Evolutionary conservation across 768 basidiomycete species (phyloP).

Genomic region (Paxillus ammoniavirescens): DNA sequence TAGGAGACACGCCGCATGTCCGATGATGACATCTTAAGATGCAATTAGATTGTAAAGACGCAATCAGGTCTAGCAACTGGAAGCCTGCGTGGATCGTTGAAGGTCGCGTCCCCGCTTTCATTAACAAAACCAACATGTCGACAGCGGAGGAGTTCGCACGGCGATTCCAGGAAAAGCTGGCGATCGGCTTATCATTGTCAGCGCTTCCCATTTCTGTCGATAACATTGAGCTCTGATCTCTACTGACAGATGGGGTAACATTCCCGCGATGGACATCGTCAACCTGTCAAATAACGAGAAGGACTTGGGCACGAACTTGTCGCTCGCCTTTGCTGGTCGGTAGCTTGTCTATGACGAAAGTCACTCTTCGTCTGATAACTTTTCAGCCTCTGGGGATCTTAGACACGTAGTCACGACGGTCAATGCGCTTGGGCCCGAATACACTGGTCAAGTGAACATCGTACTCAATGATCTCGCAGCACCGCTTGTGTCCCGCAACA

Average conservation of each 20-base stretch:
- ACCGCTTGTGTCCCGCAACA: slow-evolving; percentile 36
- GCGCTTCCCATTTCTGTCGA: background rate
- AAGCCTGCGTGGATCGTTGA: slow-evolving; percentile 22
- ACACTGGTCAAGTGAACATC: slow-evolving; percentile 38
- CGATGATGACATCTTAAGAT: background rate
- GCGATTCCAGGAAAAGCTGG: slow-evolving; percentile 23
- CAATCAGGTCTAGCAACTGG: slow-evolving; percentile 18
- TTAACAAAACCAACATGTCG: slow-evolving; percentile 7
- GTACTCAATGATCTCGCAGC: slow-evolving; percentile 41
- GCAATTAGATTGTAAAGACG: slow-evolving; percentile 22
- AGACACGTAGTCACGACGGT: slow-evolving; percentile 43
- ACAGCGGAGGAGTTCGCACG: slow-evolving; percentile 7
- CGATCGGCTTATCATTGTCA: slow-evolving; percentile 26
- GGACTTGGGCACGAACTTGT: slow-evolving; percentile 14
- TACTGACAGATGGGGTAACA: slow-evolving; percentile 31
- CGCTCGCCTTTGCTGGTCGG: slow-evolving; percentile 26
- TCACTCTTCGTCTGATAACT: background rate
- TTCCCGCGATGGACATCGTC: slow-evolving; percentile 34
- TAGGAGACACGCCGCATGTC: slow-evolving; percentile 6
- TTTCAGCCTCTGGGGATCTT: slow-evolving; percentile 48
- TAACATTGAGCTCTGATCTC: background rate
- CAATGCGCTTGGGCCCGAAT: slow-evolving; percentile 41
- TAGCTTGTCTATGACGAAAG: background rate
- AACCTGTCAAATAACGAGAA: slow-evolving; percentile 25
- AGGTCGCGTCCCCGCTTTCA: slow-evolving; percentile 21